These are phyloP conservation scores for Sporothrix sp. DNA, from an alignment of 2,329 filamentous ascomycete genomes.

Conservation along the genomic window DNA sequence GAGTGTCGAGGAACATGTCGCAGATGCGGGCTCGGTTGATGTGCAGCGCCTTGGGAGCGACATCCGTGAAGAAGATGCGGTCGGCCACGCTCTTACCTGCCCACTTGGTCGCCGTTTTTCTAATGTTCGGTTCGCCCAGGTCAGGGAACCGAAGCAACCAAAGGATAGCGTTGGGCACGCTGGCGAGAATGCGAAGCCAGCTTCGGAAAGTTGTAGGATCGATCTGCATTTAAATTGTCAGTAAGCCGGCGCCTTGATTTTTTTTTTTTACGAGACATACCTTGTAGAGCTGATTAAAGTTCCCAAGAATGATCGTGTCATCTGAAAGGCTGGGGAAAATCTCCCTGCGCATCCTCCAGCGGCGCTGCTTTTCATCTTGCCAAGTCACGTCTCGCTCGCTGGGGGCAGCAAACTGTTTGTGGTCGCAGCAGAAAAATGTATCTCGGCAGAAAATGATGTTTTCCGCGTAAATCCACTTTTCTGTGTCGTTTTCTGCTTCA, in stretches of 20 bases:
- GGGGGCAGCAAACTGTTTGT: constrained; percentile 69
- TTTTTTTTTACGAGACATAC: too few species aligned
- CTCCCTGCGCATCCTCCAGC: constrained; percentile 90
- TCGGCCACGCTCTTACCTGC: constrained; percentile 74
- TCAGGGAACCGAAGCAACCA: constrained; percentile 98
- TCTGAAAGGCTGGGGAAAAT: constrained; percentile 77
- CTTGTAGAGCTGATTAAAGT: constrained; percentile 99
- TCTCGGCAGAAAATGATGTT: constrained; percentile 92
- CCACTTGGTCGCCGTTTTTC: constrained; percentile 72
- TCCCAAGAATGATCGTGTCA: constrained; percentile 82
- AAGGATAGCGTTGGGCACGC: constrained; percentile 76
- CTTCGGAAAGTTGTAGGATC: constrained; percentile 93
- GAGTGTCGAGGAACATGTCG: constrained; percentile 92
- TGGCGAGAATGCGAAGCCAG: constrained; percentile 84
- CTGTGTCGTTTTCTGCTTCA: constrained; percentile 58
- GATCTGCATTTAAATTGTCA: constrained; percentile 51
- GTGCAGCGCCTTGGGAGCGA: constrained; percentile 88
- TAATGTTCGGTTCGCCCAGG: constrained; percentile 76
- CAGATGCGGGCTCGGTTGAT: constrained; percentile 86
- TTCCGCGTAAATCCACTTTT: constrained; percentile 90
- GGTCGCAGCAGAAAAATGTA: constrained; percentile 97
- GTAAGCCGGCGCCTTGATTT: neutral
- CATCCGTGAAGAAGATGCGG: constrained; percentile 89
- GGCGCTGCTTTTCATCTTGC: constrained; percentile 69
- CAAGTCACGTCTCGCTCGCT: constrained; percentile 60